Conservation (phyloP, 441 rosid genomes). For the Metrosideros polymorpha region DNA sequence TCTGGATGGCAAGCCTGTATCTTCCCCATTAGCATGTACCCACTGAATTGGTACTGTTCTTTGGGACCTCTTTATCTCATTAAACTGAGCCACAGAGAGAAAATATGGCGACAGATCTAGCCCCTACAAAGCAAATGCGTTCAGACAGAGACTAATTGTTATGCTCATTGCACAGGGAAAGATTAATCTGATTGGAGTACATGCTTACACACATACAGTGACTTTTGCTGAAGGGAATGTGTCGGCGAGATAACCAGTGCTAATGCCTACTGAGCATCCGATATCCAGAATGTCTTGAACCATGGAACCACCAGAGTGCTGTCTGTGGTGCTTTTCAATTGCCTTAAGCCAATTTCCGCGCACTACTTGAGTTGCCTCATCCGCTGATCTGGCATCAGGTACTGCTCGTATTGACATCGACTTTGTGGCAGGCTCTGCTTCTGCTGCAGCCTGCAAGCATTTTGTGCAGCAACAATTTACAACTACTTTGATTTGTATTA, state of each 20-base stretch:
- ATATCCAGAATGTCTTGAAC: slow-evolving; percentile 38
- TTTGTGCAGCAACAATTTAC: neutral
- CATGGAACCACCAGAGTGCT: slow-evolving; percentile 20
- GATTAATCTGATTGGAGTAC: neutral
- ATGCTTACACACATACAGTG: slow-evolving; percentile 22
- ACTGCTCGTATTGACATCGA: slow-evolving; percentile 37
- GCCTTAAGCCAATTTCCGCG: slow-evolving; percentile 49
- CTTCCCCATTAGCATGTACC: slow-evolving; percentile 55
- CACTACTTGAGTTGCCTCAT: slow-evolving; percentile 32
- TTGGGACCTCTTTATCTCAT: slow-evolving; percentile 27
- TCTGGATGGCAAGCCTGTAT: slow-evolving; percentile 44
- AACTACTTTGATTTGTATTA: neutral
- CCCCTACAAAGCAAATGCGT: slow-evolving; percentile 24
- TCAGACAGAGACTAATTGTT: neutral
- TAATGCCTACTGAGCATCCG: slow-evolving; percentile 61
- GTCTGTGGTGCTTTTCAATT: slow-evolving; percentile 31
- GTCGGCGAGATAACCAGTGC: slow-evolving; percentile 44
- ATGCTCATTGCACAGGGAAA: neutral
- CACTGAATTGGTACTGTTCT: slow-evolving; percentile 30
- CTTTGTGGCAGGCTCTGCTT: slow-evolving; percentile 54
- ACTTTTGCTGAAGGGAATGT: slow-evolving; percentile 40
- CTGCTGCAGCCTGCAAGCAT: slow-evolving; percentile 50
- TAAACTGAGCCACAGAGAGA: slow-evolving; percentile 48
- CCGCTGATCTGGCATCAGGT: slow-evolving; percentile 34
- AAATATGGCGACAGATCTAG: slow-evolving; percentile 62